These are phyloP conservation scores for Rhynchosporium agropyri DNA, from an alignment of 2,329 filamentous ascomycete genomes.

Conservation along the genomic window DNA sequence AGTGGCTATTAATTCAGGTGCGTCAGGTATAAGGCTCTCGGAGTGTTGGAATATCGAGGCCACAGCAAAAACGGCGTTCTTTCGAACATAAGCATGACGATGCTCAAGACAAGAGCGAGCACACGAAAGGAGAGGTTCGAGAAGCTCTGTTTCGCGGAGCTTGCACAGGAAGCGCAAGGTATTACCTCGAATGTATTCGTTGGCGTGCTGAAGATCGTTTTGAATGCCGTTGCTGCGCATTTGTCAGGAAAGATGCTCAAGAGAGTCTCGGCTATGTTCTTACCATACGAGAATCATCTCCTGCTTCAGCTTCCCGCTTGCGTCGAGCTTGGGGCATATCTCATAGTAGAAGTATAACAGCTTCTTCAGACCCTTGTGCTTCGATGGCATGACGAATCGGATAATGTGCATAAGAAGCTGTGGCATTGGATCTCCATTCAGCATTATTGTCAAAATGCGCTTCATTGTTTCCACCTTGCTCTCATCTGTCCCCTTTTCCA, in stretches of 20 bases:
- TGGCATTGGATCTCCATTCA: constrained; percentile 96
- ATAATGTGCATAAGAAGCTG: constrained; percentile 99
- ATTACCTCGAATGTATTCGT: constrained; percentile 97
- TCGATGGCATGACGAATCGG: constrained; percentile 98
- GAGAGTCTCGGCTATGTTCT: background rate
- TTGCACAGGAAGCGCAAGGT: constrained; percentile 98
- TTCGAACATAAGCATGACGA: constrained; percentile 95
- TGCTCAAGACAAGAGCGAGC: constrained; percentile 92
- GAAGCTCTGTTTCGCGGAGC: constrained; percentile 90
- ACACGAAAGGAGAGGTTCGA: constrained; percentile 92
- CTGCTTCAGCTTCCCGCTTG: constrained; percentile 93
- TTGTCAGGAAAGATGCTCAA: constrained; percentile 14
- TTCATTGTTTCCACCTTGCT: constrained; percentile 95
- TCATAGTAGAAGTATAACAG: constrained; percentile 99
- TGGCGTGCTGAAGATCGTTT: constrained; percentile 94
- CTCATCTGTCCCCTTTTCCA: constrained; percentile 93
- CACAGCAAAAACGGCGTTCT: constrained; percentile 95
- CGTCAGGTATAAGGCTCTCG: constrained; percentile 90
- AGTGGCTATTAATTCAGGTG: constrained; percentile 83
- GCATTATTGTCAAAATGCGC: constrained; percentile 93
- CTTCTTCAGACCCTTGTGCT: constrained; percentile 96
- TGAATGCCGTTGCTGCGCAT: constrained; percentile 85
- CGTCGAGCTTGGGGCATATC: constrained; percentile 94
- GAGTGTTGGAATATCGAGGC: constrained; percentile 91
- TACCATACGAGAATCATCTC: constrained; percentile 99